Percentiles rank a stretch among this genome's conserved stretches.
Evolutionary conservation across 139 green algal species (phyloP).

Genomic region (Chlorella sp.): DNA sequence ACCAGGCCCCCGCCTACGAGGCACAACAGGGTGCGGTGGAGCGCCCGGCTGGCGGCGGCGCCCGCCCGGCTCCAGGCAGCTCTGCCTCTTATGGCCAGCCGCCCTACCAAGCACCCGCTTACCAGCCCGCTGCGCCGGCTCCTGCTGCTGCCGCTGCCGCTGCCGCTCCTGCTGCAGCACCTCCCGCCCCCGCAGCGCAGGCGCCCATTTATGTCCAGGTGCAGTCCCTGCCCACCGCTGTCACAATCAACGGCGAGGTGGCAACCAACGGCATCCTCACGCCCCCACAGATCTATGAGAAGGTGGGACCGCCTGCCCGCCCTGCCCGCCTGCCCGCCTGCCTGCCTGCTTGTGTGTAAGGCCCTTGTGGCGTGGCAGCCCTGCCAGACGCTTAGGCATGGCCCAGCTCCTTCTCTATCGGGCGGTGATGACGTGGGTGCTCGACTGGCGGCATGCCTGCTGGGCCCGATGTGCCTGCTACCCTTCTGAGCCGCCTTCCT

Average conservation of each 20-base stretch:
- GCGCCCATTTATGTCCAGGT: slow-evolving; percentile 18
- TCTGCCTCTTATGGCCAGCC: not conserved
- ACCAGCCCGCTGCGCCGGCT: not conserved
- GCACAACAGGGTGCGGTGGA: not conserved
- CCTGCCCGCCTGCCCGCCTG: too few species aligned
- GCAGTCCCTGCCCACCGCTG: not conserved
- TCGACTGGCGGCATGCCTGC: not conserved
- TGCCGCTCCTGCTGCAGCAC: not conserved
- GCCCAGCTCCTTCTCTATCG: too few species aligned
- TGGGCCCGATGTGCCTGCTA: not conserved
- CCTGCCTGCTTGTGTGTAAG: not conserved
- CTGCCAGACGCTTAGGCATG: not conserved
- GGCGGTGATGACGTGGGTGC: too few species aligned
- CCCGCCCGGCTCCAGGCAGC: not conserved
- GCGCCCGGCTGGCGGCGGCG: not conserved
- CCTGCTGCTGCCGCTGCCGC: not conserved
- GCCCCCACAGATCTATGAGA: slow-evolving; percentile 23
- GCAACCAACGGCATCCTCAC: slow-evolving; percentile 22
- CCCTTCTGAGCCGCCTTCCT: not conserved
- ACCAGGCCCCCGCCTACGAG: not conserved
- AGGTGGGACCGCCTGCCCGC: not conserved
- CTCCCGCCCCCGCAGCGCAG: too few species aligned
- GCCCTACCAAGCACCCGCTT: not conserved
- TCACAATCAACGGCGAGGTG: slow-evolving; percentile 28
- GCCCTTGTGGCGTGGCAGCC: not conserved